phyloP scores from a whole-genome alignment of 73 alveolate genomes.

The Effrenium voratum region DNA sequence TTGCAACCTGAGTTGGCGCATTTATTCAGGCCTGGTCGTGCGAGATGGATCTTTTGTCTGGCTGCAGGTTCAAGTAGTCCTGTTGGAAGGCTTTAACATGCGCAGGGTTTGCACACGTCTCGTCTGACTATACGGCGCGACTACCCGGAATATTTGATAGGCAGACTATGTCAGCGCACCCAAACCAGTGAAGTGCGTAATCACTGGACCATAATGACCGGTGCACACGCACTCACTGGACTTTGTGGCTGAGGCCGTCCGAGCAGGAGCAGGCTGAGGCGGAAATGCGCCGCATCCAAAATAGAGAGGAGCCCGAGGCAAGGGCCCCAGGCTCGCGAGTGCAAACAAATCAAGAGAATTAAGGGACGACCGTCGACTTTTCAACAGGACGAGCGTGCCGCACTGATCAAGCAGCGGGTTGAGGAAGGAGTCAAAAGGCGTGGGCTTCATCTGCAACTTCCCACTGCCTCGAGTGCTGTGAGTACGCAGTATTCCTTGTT shows the following conservation, averaged over 20 bases:
- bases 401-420: constrained; percentile 71
- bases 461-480: background rate
- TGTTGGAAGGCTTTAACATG: too few relatives aligned
- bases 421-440: constrained; percentile 76
- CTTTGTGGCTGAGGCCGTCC: constrained; percentile 17
- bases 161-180: too few relatives aligned
- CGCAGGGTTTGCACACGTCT: too few relatives aligned
- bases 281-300: constrained; percentile 68
- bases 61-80: too few relatives aligned
- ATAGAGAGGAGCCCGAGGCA: constrained; percentile 69
- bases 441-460: background rate
- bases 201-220: background rate
- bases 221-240: too few relatives aligned
- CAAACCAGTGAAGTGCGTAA: too few relatives aligned
- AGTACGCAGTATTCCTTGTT: too few relatives aligned
- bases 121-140: too few relatives aligned
- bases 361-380: too few relatives aligned
- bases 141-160: too few relatives aligned
- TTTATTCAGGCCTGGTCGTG: constrained; percentile 27
- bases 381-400: constrained; percentile 64
- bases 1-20: constrained; percentile 82
- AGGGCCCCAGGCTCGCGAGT: too few relatives aligned
- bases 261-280: constrained; percentile 90
- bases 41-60: background rate
- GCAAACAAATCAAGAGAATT: too few relatives aligned